Conservation (phyloP, 805 yeast genomes). For the Zygosaccharomyces bisporus region DNA sequence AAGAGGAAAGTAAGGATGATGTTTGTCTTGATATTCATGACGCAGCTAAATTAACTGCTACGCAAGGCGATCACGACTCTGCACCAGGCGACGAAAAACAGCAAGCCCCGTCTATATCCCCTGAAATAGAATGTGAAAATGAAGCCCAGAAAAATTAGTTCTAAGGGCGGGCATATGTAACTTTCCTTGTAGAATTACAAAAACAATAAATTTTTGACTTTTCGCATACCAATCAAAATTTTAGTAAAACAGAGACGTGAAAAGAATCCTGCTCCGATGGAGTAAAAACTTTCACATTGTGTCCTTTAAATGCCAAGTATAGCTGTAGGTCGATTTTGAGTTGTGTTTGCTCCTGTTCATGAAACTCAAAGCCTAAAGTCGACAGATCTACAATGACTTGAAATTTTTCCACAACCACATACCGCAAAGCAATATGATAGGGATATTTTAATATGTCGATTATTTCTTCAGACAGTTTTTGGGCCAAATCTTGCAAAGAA, state of each 20-base stretch:
- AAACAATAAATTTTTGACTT: not conserved
- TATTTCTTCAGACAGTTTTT: constrained; percentile 7
- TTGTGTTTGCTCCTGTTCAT: not conserved
- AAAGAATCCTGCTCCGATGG: not conserved
- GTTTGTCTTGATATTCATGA: not conserved
- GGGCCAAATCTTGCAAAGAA: not conserved
- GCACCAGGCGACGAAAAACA: not conserved
- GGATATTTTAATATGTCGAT: constrained; percentile 16
- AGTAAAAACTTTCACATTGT: constrained; percentile 8
- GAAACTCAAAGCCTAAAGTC: not conserved
- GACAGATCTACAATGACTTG: constrained; percentile 13
- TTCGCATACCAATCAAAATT: not conserved
- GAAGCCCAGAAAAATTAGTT: not conserved
- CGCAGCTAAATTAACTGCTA: not conserved
- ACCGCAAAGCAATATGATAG: constrained; percentile 12
- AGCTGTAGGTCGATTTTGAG: constrained; percentile 11
- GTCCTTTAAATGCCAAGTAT: constrained; percentile 10
- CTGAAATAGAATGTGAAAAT: not conserved
- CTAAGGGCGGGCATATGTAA: not conserved
- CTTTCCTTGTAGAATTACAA: not conserved
- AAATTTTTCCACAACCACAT: constrained; percentile 13
- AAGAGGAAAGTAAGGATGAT: not conserved
- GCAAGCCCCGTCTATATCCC: not conserved
- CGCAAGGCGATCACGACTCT: not conserved
- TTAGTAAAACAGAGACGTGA: constrained; percentile 9